Conservation (phyloP, 2,329 filamentous ascomycete genomes). For the Sporothrix curviconia region DNA sequence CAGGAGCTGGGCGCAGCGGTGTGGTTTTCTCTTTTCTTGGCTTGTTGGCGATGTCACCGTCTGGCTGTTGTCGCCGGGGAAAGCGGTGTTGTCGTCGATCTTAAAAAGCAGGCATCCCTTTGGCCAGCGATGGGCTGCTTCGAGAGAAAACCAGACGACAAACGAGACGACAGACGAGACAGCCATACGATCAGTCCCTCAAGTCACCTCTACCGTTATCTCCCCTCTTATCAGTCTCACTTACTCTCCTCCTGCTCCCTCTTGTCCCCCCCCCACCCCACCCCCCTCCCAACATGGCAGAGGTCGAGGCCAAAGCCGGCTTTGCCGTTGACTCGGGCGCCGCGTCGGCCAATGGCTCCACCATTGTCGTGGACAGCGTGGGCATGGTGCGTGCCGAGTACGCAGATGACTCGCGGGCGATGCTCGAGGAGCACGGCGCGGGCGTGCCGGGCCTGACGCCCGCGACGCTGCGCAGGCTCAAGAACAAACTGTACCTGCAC, state of each 20-base stretch:
- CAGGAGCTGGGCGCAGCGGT: neutral
- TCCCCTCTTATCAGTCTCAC: neutral
- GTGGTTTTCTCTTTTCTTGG: neutral
- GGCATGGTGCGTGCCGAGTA: neutral
- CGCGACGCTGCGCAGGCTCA: neutral
- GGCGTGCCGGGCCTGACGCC: neutral
- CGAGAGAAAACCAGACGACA: too few relatives aligned
- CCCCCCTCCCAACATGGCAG: neutral
- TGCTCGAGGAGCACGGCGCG: neutral
- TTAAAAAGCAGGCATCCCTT: too few relatives aligned
- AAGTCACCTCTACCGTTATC: neutral
- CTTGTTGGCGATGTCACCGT: neutral
- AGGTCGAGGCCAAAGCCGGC: neutral
- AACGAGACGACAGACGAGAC: neutral
- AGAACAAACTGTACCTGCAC: slow-evolving; percentile 28
- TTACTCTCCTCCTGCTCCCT: neutral
- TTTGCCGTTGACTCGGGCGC: neutral
- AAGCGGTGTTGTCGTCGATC: too few relatives aligned
- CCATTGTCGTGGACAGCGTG: neutral
- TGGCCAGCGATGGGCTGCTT: too few relatives aligned
- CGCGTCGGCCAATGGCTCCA: neutral
- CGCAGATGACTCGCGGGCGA: neutral
- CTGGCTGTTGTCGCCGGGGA: too few relatives aligned
- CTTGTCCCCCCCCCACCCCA: too few relatives aligned
- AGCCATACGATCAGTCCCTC: too few relatives aligned